These are phyloP conservation scores for Suaeda aralocaspica DNA, from an alignment of 148 eudicot genomes.

Conservation along the genomic window DNA sequence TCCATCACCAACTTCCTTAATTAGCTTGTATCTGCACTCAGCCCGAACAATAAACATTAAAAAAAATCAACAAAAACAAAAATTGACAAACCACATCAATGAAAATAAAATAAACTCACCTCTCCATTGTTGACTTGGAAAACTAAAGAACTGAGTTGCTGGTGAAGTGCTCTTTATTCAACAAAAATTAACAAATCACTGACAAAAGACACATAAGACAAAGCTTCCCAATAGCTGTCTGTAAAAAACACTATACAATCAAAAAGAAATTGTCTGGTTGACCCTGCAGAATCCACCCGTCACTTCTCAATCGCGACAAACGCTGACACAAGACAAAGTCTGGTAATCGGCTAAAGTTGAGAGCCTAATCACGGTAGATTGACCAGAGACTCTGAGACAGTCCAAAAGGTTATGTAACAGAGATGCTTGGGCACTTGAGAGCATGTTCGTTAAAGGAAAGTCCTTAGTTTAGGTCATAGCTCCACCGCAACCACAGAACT, in stretches of 20 bases:
- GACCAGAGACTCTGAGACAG: conserved; percentile 28
- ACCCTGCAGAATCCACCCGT: conserved; percentile 43
- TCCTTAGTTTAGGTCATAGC: conserved; percentile 19
- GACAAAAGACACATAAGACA: conserved; percentile 21
- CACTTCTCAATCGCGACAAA: conserved; percentile 25
- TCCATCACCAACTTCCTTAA: conserved; percentile 93
- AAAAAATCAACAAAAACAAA: background rate
- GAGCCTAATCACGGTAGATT: conserved; percentile 37
- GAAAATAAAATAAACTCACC: conserved; percentile 36
- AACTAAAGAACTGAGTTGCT: conserved; percentile 23
- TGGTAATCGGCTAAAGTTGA: conserved; percentile 36
- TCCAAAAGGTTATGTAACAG: conserved; percentile 24
- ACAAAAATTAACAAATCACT: conserved; percentile 24
- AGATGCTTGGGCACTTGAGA: conserved; percentile 30
- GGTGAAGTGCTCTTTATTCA: conserved; percentile 42
- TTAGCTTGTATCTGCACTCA: conserved; percentile 58
- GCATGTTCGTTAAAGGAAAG: conserved; percentile 42
- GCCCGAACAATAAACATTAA: conserved; percentile 7
- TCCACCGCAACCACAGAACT: conserved; percentile 30
- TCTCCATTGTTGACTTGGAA: conserved; percentile 52
- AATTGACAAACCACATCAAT: background rate
- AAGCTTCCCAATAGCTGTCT: conserved; percentile 29
- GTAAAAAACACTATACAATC: conserved; percentile 30
- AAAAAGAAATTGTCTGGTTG: conserved; percentile 29
- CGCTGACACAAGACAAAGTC: conserved; percentile 23